Percentiles rank a stretch among this genome's conserved stretches.
Evolutionary conservation across 768 basidiomycete species (phyloP).

Genomic region (Boletus coccyginus): DNA sequence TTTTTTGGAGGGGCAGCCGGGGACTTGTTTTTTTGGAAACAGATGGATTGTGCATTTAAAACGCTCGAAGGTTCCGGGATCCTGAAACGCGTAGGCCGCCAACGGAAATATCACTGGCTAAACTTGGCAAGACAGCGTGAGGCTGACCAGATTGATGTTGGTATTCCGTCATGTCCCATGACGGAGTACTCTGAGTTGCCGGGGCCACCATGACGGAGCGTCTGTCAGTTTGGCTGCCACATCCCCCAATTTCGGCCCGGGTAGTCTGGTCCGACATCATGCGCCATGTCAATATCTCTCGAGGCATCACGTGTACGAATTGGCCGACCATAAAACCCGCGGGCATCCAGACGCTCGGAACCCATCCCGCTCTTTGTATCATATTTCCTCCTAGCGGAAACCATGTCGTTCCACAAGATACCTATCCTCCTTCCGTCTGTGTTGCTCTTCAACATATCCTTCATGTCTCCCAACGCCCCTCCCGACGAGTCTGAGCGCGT

Average conservation of each 20-base stretch:
- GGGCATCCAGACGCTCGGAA: not conserved
- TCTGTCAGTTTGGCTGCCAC: not conserved
- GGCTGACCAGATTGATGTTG: not conserved
- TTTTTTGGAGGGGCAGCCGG: no score
- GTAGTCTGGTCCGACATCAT: not conserved
- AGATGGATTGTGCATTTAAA: not conserved
- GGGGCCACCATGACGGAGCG: not conserved
- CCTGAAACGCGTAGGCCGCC: no score
- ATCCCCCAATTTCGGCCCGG: not conserved
- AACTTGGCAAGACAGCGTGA: not conserved
- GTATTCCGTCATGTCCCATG: not conserved
- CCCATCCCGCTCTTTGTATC: not conserved
- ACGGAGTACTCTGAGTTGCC: not conserved
- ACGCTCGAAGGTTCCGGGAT: not conserved
- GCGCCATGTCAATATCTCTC: not conserved
- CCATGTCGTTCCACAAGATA: conserved; percentile 22
- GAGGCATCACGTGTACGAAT: conserved; percentile 17
- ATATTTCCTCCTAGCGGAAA: not conserved
- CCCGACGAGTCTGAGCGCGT: conserved; percentile 21
- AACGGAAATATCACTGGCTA: not conserved
- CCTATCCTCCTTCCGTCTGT: conserved; percentile 25
- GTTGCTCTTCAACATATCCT: conserved; percentile 28
- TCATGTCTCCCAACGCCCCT: conserved; percentile 19
- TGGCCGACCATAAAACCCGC: conserved; percentile 9
- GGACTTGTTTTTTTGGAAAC: not conserved